A percentile compares a stretch with the other conserved stretches of the same genome.
phyloP scores from a whole-genome alignment of 129 eudicot genomes.

The Pseudognaphalium luteoalbum region DNA sequence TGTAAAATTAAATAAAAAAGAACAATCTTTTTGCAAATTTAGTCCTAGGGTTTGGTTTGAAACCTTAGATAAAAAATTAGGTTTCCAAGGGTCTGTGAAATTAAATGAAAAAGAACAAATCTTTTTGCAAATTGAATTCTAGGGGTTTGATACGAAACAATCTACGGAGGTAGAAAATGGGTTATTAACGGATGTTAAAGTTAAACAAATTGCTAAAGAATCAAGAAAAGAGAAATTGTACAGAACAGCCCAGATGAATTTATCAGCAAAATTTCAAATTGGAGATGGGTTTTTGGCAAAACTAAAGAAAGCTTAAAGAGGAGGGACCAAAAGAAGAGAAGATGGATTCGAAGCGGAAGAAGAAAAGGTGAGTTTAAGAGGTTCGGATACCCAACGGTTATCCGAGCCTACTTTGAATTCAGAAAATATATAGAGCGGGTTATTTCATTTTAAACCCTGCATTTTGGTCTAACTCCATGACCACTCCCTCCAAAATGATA shows the following conservation, averaged over 20 bases:
- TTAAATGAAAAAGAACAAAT: neutral
- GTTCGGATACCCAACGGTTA: conserved; percentile 47
- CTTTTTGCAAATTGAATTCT: conserved; percentile 11
- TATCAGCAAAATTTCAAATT: conserved; percentile 21
- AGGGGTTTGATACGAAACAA: conserved; percentile 5
- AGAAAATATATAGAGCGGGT: neutral
- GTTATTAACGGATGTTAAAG: neutral
- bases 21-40: neutral
- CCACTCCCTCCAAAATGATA: neutral
- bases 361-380: conserved; percentile 22
- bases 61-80: conserved; percentile 10
- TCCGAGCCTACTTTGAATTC: conserved; percentile 31
- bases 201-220: neutral
- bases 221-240: conserved; percentile 11
- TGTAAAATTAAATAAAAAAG: neutral
- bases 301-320: neutral
- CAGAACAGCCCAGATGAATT: conserved; percentile 6
- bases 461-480: neutral
- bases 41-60: neutral
- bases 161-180: neutral
- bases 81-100: neutral
- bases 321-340: conserved; percentile 22
- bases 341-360: conserved; percentile 11
- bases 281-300: conserved; percentile 13
- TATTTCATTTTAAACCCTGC: neutral